Conservation (phyloP, 768 basidiomycete genomes). For the Boletus rubescentipes region DNA sequence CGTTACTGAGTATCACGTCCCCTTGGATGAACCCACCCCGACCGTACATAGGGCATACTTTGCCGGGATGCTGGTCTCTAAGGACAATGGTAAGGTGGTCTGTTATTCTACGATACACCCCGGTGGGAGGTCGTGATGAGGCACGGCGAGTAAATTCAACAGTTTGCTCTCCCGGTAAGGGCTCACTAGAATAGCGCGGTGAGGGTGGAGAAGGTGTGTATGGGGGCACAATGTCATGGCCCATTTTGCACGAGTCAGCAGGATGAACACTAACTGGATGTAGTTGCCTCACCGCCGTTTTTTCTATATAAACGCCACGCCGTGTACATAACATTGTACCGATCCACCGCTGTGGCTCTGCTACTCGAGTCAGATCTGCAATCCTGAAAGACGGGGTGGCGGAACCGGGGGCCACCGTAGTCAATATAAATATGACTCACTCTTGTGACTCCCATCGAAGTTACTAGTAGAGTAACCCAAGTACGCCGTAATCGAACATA, state of each 20-base stretch:
- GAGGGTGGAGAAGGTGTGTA: conserved; percentile 55
- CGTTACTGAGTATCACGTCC: conserved; percentile 18
- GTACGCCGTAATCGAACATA: not conserved
- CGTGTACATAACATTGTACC: not conserved
- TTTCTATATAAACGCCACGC: conserved; percentile 2
- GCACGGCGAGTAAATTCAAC: conserved; percentile 43
- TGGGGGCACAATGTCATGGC: conserved; percentile 35
- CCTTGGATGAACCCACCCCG: conserved; percentile 24
- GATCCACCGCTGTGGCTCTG: not conserved
- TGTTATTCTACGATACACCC: conserved; percentile 32
- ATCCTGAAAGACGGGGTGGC: not conserved
- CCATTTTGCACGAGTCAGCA: conserved; percentile 3
- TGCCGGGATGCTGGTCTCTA: conserved; percentile 24
- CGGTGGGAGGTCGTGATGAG: conserved; percentile 5
- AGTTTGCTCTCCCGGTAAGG: conserved; percentile 47
- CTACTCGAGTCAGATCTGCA: conserved; percentile 1
- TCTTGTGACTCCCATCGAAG: not conserved
- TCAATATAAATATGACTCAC: not conserved
- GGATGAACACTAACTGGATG: not conserved
- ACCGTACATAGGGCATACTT: conserved; percentile 21
- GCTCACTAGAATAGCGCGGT: conserved; percentile 55
- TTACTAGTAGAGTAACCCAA: not conserved
- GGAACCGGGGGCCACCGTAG: not conserved
- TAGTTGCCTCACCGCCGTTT: not conserved
- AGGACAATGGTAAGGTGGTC: conserved; percentile 25